A percentile compares a stretch with the other conserved stretches of the same genome.
These are phyloP conservation scores for Posidonia oceanica DNA, from an alignment of 116 monocot species.

Conservation along the genomic window DNA sequence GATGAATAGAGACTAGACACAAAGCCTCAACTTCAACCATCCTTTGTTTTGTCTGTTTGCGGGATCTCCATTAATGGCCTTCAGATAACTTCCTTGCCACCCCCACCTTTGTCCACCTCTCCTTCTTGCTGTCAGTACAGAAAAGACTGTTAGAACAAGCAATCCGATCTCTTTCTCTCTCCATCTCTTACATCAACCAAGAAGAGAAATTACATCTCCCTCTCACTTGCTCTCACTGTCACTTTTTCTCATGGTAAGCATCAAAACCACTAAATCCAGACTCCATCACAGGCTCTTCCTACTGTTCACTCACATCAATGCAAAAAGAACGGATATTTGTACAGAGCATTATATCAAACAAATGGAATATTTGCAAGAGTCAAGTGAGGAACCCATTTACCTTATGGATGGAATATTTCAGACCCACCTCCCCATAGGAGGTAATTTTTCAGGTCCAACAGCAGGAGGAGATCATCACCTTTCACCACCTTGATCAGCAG, in stretches of 20 bases:
- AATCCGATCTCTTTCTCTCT: conserved; percentile 22
- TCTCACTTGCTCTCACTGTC: conserved; percentile 2
- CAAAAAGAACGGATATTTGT: conserved; percentile 38
- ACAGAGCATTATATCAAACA: conserved; percentile 44
- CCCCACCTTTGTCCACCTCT: not conserved
- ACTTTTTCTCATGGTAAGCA: conserved; percentile 9
- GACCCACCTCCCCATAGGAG: conserved; percentile 23
- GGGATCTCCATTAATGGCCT: conserved; percentile 79
- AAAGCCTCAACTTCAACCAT: conserved; percentile 51
- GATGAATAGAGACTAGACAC: conserved; percentile 86
- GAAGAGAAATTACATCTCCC: conserved; percentile 3
- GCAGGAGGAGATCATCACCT: not conserved
- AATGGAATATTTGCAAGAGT: conserved; percentile 53
- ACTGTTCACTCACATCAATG: conserved; percentile 80
- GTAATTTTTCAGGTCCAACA: conserved; percentile 11
- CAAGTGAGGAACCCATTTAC: conserved; percentile 27
- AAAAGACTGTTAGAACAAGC: conserved; percentile 48
- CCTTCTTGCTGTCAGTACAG: conserved; percentile 37
- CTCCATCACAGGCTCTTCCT: conserved; percentile 8
- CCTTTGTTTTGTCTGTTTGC: conserved; percentile 59
- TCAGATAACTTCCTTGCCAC: conserved; percentile 53
- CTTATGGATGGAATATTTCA: conserved; percentile 49
- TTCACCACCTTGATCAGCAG: conserved; percentile 1
- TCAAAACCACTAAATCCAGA: conserved; percentile 9
- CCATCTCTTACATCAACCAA: conserved; percentile 6